Evolutionary conservation across 2,329 filamentous ascomycete species (phyloP).

Genomic region (Hypomyces perniciosus): DNA sequence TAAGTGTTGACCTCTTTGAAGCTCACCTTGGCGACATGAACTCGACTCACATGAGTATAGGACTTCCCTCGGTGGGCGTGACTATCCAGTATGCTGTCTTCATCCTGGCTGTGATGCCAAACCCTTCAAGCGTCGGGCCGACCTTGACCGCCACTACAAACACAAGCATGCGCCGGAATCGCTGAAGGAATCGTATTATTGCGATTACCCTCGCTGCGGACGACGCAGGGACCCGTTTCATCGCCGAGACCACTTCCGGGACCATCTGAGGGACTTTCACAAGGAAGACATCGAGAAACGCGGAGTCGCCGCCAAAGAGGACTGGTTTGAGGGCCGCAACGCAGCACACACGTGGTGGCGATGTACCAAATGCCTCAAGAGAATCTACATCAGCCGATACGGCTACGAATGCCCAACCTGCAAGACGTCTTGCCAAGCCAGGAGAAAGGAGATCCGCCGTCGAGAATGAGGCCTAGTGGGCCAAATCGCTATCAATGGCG

Average conservation of each 20-base stretch:
- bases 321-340: conserved; percentile 35
- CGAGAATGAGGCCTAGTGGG: conserved; percentile 12
- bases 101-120: conserved; percentile 36
- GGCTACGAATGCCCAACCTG: conserved; percentile 44
- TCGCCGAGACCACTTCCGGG: conserved; percentile 51
- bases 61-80: conserved; percentile 18
- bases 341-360: conserved; percentile 45
- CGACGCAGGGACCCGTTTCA: conserved; percentile 42
- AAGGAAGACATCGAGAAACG: conserved; percentile 48
- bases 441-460: conserved; percentile 32
- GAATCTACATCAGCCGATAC: conserved; percentile 35
- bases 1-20: conserved; percentile 10
- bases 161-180: conserved; percentile 40
- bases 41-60: conserved; percentile 1
- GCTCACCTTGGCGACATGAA: no score
- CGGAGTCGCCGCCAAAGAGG: conserved; percentile 29
- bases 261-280: conserved; percentile 52
- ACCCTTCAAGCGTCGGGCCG: conserved; percentile 47
- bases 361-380: conserved; percentile 45
- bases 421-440: conserved; percentile 40
- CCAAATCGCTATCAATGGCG: not conserved
- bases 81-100: conserved; percentile 34
- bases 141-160: conserved; percentile 48
- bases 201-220: conserved; percentile 46
- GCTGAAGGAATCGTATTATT: conserved; percentile 39